These are phyloP conservation scores for Silene vulgaris DNA, from an alignment of 179 eudicot genomes.

Conservation along the genomic window DNA sequence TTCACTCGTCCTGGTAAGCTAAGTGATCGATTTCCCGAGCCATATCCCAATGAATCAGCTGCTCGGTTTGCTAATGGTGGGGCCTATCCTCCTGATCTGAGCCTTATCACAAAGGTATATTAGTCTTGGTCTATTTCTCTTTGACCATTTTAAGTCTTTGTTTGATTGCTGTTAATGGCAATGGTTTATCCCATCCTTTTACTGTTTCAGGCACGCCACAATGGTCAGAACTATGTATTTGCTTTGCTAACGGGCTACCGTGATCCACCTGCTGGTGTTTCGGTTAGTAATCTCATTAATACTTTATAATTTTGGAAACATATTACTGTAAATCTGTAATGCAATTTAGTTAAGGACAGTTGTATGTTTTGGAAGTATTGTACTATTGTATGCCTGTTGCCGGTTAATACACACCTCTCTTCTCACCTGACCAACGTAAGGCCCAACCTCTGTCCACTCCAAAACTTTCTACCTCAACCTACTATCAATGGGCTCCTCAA, in stretches of 20 bases:
- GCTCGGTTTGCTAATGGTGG: constrained; percentile 98
- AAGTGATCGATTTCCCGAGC: constrained; percentile 82
- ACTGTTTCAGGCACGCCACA: constrained; percentile 75
- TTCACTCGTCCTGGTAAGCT: constrained; percentile 86
- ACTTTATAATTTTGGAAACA: background rate
- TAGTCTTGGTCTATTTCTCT: constrained; percentile 15
- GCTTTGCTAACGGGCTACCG: constrained; percentile 86
- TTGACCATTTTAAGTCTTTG: background rate
- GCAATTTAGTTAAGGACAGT: background rate
- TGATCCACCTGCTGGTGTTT: constrained; percentile 94
- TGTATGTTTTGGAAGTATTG: background rate
- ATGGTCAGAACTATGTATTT: constrained; percentile 91
- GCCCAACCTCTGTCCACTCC: background rate
- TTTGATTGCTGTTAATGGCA: constrained; percentile 32
- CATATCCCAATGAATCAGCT: constrained; percentile 80
- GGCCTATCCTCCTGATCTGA: constrained; percentile 92
- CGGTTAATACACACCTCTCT: background rate
- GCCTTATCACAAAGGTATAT: constrained; percentile 81
- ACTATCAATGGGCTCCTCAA: background rate
- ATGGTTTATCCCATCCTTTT: constrained; percentile 9
- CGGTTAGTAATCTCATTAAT: constrained; percentile 36
- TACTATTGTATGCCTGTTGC: background rate
- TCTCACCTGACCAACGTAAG: background rate
- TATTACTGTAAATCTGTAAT: background rate
- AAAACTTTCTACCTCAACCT: background rate